phyloP scores from a whole-genome alignment of 176 grass and related monocot genomes.

The Phyllostachys edulis region DNA sequence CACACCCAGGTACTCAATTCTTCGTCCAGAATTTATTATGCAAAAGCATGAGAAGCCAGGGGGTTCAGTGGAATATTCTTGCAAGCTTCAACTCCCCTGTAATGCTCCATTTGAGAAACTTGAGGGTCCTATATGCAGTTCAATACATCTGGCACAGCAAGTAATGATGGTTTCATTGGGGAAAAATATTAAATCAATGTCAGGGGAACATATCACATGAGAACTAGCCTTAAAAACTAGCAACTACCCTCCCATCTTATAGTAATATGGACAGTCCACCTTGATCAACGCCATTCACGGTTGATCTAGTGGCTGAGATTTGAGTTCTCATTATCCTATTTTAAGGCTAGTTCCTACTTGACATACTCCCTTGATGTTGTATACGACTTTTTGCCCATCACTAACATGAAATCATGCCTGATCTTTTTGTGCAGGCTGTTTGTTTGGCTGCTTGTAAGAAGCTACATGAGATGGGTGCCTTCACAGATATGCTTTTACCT shows the following conservation, averaged over 20 bases:
- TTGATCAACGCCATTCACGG: not conserved
- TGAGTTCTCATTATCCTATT: constrained; percentile 23
- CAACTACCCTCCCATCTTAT: not conserved
- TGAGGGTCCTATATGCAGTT: constrained; percentile 91
- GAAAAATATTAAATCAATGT: not conserved
- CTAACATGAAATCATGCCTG: constrained; percentile 17
- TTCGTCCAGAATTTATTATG: constrained; percentile 96
- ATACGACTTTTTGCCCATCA: not conserved
- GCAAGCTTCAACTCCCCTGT: constrained; percentile 94
- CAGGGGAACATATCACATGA: not conserved
- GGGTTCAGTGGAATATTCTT: constrained; percentile 77
- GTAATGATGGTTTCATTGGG: constrained; percentile 47
- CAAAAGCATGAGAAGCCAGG: constrained; percentile 71
- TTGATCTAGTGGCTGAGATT: constrained; percentile 4
- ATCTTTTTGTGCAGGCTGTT: constrained; percentile 68
- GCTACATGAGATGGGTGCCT: constrained; percentile 97
- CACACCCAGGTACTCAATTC: constrained; percentile 81
- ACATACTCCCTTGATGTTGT: constrained; percentile 12
- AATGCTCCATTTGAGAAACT: constrained; percentile 97
- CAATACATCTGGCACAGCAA: constrained; percentile 88
- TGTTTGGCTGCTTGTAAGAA: constrained; percentile 99
- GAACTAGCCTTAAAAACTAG: not conserved
- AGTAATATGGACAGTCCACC: constrained; percentile 12
- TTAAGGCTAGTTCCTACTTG: not conserved
- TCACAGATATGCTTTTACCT: constrained; percentile 98